phyloP scores from a whole-genome alignment of 2,329 filamentous ascomycete species.

The Paecilomyces formosus region DNA sequence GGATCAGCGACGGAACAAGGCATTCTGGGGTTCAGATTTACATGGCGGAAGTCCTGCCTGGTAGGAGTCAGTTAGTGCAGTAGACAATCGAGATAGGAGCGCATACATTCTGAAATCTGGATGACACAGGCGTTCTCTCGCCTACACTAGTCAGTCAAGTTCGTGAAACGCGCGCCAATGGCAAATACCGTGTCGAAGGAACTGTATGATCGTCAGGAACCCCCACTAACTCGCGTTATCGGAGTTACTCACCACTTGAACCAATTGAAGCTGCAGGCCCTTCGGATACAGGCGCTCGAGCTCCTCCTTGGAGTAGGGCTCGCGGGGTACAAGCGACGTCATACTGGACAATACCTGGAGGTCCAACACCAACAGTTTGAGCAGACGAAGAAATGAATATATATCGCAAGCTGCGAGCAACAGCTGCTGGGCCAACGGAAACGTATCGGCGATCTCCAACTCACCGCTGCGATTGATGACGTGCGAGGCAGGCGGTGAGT shows the following conservation, averaged over 20 bases:
- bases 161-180: conserved; percentile 4
- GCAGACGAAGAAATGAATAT: not conserved
- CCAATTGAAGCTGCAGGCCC: conserved; percentile 72
- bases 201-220: conserved; percentile 22
- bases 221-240: not conserved
- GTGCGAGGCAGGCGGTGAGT: not conserved
- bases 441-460: not conserved
- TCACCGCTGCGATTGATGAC: not conserved
- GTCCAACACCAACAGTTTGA: not conserved
- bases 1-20: conserved; percentile 12
- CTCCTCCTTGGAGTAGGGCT: conserved; percentile 74
- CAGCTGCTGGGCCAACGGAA: not conserved
- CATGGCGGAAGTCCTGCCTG: conserved; percentile 45
- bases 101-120: conserved; percentile 72
- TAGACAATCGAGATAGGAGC: conserved; percentile 1
- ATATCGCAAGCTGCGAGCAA: not conserved
- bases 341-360: conserved; percentile 42
- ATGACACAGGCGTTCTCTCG: conserved; percentile 74
- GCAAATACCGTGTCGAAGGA: conserved; percentile 61
- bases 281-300: conserved; percentile 73
- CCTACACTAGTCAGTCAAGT: conserved; percentile 28
- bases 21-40: conserved; percentile 18
- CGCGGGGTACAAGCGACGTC: conserved; percentile 68
- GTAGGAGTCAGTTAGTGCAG: conserved; percentile 11
- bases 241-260: conserved; percentile 61